Evolutionary conservation across 1,284 basidiomycete species (phyloP).

Genomic region (Dichomitus squalens): DNA sequence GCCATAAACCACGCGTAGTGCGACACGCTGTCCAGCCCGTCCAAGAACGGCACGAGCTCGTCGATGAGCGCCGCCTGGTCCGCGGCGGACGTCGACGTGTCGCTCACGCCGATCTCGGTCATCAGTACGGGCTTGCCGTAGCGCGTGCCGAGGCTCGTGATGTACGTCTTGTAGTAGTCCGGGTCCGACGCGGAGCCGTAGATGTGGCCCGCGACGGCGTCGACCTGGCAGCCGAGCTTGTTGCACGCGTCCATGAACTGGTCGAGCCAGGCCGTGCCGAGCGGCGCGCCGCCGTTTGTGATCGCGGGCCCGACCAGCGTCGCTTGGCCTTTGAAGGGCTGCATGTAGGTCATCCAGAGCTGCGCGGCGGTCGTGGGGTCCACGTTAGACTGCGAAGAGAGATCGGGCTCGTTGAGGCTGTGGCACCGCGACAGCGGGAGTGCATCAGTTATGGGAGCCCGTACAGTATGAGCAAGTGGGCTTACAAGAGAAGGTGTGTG

Average conservation of each 20-base stretch:
- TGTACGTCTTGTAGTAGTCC: constrained; percentile 36
- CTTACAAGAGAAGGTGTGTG: constrained; percentile 34
- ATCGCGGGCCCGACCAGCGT: constrained; percentile 37
- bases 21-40: constrained; percentile 27
- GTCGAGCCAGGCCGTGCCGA: constrained; percentile 37
- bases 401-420: constrained; percentile 39
- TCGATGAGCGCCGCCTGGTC: constrained; percentile 32
- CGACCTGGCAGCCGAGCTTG: constrained; percentile 32
- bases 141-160: constrained; percentile 29
- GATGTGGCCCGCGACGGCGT: constrained; percentile 37
- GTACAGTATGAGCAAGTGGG: neutral
- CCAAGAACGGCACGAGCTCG: constrained; percentile 34
- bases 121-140: constrained; percentile 34
- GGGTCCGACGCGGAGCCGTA: constrained; percentile 37
- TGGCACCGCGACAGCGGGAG: neutral
- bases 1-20: constrained; percentile 37
- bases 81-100: constrained; percentile 27
- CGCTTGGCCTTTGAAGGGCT: constrained; percentile 36
- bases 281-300: constrained; percentile 37
- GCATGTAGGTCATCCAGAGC: constrained; percentile 35
- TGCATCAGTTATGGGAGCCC: neutral
- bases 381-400: constrained; percentile 34
- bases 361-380: constrained; percentile 31
- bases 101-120: constrained; percentile 39
- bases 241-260: constrained; percentile 33